phyloP scores from a whole-genome alignment of 352 stramenopile species.

The Blastocystis sp. region DNA sequence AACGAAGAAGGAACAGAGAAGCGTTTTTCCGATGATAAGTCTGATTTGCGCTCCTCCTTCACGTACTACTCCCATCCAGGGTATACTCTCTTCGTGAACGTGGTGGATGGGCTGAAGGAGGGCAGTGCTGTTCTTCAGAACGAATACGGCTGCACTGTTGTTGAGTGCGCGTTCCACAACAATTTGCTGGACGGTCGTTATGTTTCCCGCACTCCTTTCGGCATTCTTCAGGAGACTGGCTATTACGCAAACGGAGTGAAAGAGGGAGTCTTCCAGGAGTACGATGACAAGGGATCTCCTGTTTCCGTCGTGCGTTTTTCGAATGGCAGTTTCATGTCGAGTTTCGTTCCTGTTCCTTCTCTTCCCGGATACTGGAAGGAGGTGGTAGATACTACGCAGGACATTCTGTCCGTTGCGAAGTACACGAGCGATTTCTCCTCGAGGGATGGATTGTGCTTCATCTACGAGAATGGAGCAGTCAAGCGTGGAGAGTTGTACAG shows the following conservation, averaged over 20 bases:
- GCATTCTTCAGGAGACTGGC: background rate
- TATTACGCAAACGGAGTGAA: background rate
- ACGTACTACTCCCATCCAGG: too few species aligned
- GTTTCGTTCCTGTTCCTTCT: background rate
- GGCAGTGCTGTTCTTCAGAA: background rate
- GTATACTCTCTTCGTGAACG: too few species aligned
- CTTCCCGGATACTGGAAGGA: background rate
- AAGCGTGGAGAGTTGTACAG: background rate
- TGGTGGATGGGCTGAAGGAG: background rate
- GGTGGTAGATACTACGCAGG: background rate
- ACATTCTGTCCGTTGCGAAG: background rate
- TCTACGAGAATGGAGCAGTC: background rate
- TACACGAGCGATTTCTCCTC: background rate
- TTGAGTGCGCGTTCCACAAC: background rate
- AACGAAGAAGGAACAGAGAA: too few species aligned
- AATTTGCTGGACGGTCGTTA: background rate
- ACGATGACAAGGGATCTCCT: background rate
- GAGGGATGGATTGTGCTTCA: background rate
- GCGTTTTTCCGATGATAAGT: too few species aligned
- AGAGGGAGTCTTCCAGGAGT: background rate
- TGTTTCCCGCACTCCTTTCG: background rate
- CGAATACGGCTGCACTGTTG: background rate
- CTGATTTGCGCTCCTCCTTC: too few species aligned
- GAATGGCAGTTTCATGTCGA: background rate
- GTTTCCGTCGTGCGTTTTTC: background rate